phyloP scores from a whole-genome alignment of 139 green algal species.

The Chlamydomonas schloesseri region DNA sequence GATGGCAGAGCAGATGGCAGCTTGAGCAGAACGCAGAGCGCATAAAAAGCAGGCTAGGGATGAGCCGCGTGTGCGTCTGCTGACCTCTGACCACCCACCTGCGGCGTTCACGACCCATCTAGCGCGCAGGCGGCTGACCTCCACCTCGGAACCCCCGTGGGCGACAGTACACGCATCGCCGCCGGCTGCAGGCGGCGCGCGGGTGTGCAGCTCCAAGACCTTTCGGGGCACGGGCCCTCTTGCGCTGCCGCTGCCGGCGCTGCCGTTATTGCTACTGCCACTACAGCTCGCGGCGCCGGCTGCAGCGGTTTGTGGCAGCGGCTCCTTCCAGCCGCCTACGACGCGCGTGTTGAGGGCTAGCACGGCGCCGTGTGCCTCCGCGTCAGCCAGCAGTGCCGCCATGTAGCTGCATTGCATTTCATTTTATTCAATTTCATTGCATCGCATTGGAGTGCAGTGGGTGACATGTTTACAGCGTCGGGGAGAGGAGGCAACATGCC shows the following conservation, averaged over 20 bases:
- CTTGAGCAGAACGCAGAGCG: too few species aligned
- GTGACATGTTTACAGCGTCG: too few species aligned
- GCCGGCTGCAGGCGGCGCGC: too few species aligned
- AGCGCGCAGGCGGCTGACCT: constrained; percentile 8
- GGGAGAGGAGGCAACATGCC: too few species aligned
- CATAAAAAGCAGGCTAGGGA: too few species aligned
- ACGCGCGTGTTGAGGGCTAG: constrained; percentile 66
- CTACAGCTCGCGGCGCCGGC: background rate
- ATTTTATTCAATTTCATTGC: too few species aligned
- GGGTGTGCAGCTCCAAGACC: constrained; percentile 22
- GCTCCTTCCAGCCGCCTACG: background rate
- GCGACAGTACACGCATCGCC: background rate
- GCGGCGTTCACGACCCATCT: constrained; percentile 36
- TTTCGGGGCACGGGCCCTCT: background rate
- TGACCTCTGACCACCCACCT: too few species aligned
- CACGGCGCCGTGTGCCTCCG: constrained; percentile 47
- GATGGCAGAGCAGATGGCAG: too few species aligned
- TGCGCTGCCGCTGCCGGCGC: too few species aligned
- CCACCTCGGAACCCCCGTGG: background rate
- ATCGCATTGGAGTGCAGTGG: background rate
- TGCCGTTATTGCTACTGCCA: too few species aligned
- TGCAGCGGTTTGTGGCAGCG: background rate
- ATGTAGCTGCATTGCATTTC: constrained; percentile 84
- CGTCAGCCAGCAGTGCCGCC: constrained; percentile 73
- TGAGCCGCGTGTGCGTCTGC: too few species aligned